Evolutionary conservation across 2,329 filamentous ascomycete species (phyloP), one percentile per base, ranked within the genome.

Genomic region (Diatrype stigma): DNA sequence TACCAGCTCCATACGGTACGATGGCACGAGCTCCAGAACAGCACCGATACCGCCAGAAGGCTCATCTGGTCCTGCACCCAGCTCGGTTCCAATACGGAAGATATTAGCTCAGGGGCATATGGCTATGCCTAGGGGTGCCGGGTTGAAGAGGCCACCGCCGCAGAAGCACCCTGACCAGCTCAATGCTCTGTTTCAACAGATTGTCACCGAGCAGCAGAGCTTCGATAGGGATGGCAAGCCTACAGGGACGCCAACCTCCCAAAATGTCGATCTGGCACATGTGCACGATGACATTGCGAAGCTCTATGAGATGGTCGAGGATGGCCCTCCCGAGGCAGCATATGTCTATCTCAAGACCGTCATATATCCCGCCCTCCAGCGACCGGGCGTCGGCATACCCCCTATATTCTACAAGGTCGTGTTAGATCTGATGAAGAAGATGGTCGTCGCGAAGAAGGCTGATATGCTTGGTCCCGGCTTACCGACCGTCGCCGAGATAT

Each of bases 401-500:
- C 53, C 58, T 38, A 60, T 67, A n/a, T 67, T 71, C 49, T 56
- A 57, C 22, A 59, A 51, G 28, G 58, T 65, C 17, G 59, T 66
- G 3, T 56, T 56, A 11, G 52, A 55, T 26, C 50, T 73, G 16
- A 54, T 74, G 54, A 50, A 62, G 12, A 64, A 62, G 34, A 54
- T 73, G 6, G 55, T 63, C 23, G 48, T 47, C 5, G 67, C 65
- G 37, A 73, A 72, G 53, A 57, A 61, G 37, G 51, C 51, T 1
- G 61, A 70, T 49, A 67, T 68, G 34, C 53, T 60, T 11, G 57
- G 60, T 3, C 48, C 55, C 16, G 50, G 53, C 3, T 63, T 75
- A 42, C 73, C 73, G 4, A 60, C 65, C 21, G 64, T 71, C n/a
- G 60, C 69, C 28, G 66, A 69, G 14, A 70, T 74, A 44, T 71